These are phyloP conservation scores for Diplodia seriata DNA, from an alignment of 2,329 filamentous ascomycete species.

Conservation along the genomic window DNA sequence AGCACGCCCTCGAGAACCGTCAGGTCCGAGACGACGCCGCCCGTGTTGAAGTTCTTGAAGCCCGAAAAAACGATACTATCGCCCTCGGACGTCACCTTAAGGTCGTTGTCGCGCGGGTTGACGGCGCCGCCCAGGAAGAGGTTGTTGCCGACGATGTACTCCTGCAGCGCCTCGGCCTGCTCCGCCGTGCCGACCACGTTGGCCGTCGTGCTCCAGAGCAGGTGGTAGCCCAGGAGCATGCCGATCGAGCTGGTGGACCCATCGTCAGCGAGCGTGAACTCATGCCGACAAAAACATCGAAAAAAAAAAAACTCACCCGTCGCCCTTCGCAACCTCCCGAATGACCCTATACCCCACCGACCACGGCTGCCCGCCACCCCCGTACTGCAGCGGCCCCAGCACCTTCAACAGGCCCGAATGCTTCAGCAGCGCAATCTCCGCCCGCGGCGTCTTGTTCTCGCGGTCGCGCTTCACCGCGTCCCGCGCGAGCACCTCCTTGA, in stretches of 20 bases:
- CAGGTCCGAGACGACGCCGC: slow-evolving; percentile 69
- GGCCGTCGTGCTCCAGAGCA: slow-evolving; percentile 68
- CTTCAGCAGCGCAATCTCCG: slow-evolving; percentile 61
- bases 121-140: slow-evolving; percentile 70
- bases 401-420: slow-evolving; percentile 59
- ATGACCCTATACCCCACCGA: slow-evolving; percentile 65
- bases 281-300: too few relatives aligned
- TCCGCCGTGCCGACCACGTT: slow-evolving; percentile 66
- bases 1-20: slow-evolving; percentile 69
- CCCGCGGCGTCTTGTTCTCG: slow-evolving; percentile 60
- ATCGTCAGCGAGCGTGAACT: background rate
- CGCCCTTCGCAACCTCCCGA: slow-evolving; percentile 67
- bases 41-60: slow-evolving; percentile 71
- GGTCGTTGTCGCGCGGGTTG: slow-evolving; percentile 68
- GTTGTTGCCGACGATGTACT: slow-evolving; percentile 67
- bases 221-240: slow-evolving; percentile 70
- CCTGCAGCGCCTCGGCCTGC: slow-evolving; percentile 64
- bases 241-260: slow-evolving; percentile 58
- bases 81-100: slow-evolving; percentile 62
- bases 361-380: slow-evolving; percentile 62
- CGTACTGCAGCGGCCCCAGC: slow-evolving; percentile 58
- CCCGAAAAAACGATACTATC: slow-evolving; percentile 66
- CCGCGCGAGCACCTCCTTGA: slow-evolving; percentile 57
- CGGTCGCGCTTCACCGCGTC: slow-evolving; percentile 58
- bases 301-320: slow-evolving; percentile 55